Evolutionary conservation across 2,329 filamentous ascomycete species (phyloP).

Genomic region (Cordyceps cateniannulata): DNA sequence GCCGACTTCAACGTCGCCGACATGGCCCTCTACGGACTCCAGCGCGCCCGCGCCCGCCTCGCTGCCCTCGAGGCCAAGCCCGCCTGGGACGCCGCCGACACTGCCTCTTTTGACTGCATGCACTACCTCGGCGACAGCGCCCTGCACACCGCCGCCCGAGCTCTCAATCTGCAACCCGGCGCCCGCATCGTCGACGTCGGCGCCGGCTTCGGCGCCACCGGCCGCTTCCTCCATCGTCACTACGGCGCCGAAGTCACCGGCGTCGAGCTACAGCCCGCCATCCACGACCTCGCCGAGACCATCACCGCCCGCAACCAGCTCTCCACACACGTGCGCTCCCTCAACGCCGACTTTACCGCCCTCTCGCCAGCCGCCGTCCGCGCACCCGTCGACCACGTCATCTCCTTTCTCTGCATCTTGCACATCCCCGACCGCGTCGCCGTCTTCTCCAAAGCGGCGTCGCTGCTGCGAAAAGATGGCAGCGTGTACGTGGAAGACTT

Average conservation of each 20-base stretch:
- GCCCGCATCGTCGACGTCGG: conserved; percentile 17
- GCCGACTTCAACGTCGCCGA: conserved; percentile 6
- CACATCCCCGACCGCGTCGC: conserved; percentile 15
- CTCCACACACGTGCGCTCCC: conserved; percentile 12
- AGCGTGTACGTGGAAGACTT: conserved; percentile 19
- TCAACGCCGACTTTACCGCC: conserved; percentile 16
- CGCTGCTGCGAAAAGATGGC: conserved; percentile 13
- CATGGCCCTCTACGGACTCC: conserved; percentile 6
- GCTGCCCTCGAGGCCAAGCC: conserved; percentile 12
- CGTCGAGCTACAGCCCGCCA: conserved; percentile 18
- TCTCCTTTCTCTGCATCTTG: conserved; percentile 19
- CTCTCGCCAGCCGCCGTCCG: conserved; percentile 7
- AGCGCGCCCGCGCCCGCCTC: background rate
- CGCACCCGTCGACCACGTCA: conserved; percentile 15
- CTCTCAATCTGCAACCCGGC: conserved; percentile 14
- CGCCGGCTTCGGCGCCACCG: conserved; percentile 19
- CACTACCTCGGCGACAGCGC: conserved; percentile 19
- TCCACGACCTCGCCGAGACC: conserved; percentile 17
- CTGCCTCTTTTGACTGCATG: conserved; percentile 19
- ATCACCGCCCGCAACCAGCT: conserved; percentile 14
- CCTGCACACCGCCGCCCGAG: conserved; percentile 15
- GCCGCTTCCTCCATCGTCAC: conserved; percentile 16
- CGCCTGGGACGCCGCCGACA: conserved; percentile 17
- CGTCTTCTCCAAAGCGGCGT: conserved; percentile 15
- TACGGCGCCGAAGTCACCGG: conserved; percentile 15